A percentile compares a stretch with the other conserved stretches of the same genome.
These are phyloP conservation scores for Chaetomium tenue DNA, from an alignment of 495 filamentous ascomycete species.

Conservation along the genomic window DNA sequence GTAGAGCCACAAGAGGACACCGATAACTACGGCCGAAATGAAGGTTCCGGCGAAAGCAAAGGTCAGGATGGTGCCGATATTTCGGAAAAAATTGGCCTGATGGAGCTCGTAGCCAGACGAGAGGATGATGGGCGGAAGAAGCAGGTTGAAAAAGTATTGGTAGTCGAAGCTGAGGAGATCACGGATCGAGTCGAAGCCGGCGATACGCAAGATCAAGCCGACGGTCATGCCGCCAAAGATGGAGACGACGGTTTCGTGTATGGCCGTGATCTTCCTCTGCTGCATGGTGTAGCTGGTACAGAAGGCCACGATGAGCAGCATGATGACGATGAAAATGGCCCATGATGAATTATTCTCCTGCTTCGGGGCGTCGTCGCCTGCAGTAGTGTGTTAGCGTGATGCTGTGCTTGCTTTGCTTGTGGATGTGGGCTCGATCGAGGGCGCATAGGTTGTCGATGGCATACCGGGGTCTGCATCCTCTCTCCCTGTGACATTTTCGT, in stretches of 20 bases:
- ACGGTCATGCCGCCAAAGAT: slow-evolving; percentile 99
- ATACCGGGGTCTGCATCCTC: slow-evolving; percentile 54
- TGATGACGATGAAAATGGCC: slow-evolving; percentile 93
- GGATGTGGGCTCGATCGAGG: slow-evolving; percentile 2
- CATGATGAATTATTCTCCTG: slow-evolving; percentile 94
- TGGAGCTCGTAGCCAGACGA: slow-evolving; percentile 96
- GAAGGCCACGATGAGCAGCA: slow-evolving; percentile 86
- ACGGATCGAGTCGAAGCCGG: slow-evolving; percentile 74
- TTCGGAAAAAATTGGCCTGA: slow-evolving; percentile 97
- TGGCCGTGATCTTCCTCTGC: slow-evolving; percentile 89
- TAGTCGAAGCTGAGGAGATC: slow-evolving; percentile 93
- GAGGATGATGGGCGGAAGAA: slow-evolving; percentile 95
- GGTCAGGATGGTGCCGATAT: slow-evolving; percentile 96
- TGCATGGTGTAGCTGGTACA: slow-evolving; percentile 97
- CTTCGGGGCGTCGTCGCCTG: slow-evolving; percentile 54
- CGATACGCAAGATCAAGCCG: slow-evolving; percentile 81
- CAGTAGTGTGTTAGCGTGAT: slow-evolving; percentile 25
- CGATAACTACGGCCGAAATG: slow-evolving; percentile 91
- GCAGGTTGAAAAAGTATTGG: slow-evolving; percentile 98
- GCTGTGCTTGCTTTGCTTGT: neutral
- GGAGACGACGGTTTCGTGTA: slow-evolving; percentile 96
- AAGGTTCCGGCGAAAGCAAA: slow-evolving; percentile 98
- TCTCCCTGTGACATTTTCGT: slow-evolving; percentile 42
- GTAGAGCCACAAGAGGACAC: slow-evolving; percentile 82
- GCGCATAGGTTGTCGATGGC: slow-evolving; percentile 12